Conservation (phyloP, 2,329 filamentous ascomycete genomes). For the Aspergillus alliaceus region DNA sequence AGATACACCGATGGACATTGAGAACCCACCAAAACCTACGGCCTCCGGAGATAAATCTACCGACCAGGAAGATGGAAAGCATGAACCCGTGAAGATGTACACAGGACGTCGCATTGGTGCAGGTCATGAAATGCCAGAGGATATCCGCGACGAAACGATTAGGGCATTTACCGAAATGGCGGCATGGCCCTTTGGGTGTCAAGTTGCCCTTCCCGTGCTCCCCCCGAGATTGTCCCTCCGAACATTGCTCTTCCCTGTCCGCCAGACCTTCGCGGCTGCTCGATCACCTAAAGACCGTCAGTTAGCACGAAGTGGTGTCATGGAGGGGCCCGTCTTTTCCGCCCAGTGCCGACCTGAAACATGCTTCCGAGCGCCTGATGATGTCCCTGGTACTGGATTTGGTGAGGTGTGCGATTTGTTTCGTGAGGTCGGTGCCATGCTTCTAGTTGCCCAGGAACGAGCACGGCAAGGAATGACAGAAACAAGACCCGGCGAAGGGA, state of each 20-base stretch:
- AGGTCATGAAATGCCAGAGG: conserved; percentile 59
- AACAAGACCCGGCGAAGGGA: conserved; percentile 52
- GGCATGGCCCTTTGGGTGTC: conserved; percentile 59
- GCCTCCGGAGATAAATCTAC: neutral
- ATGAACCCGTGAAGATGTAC: conserved; percentile 42
- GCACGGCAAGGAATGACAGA: conserved; percentile 55
- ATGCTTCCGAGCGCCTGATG: conserved; percentile 46
- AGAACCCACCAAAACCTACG: conserved; percentile 9
- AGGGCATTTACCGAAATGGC: conserved; percentile 58
- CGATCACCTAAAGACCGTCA: conserved; percentile 54
- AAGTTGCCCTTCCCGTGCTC: conserved; percentile 48
- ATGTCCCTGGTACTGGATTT: conserved; percentile 30
- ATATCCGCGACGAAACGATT: conserved; percentile 57
- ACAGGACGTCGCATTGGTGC: conserved; percentile 59
- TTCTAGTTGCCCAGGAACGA: conserved; percentile 61
- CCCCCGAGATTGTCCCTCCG: conserved; percentile 50
- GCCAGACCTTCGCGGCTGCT: conserved; percentile 56
- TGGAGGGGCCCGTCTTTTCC: conserved; percentile 60
- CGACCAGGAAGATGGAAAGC: conserved; percentile 1
- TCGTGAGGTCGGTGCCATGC: conserved; percentile 57
- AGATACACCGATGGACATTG: conserved; percentile 26
- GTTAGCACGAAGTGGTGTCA: conserved; percentile 53
- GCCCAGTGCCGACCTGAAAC: conserved; percentile 57
- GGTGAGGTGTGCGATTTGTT: conserved; percentile 53
- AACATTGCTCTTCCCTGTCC: conserved; percentile 56